These are phyloP conservation scores for Sclerotinia borealis DNA, from an alignment of 2,329 filamentous ascomycete genomes.

Conservation along the genomic window DNA sequence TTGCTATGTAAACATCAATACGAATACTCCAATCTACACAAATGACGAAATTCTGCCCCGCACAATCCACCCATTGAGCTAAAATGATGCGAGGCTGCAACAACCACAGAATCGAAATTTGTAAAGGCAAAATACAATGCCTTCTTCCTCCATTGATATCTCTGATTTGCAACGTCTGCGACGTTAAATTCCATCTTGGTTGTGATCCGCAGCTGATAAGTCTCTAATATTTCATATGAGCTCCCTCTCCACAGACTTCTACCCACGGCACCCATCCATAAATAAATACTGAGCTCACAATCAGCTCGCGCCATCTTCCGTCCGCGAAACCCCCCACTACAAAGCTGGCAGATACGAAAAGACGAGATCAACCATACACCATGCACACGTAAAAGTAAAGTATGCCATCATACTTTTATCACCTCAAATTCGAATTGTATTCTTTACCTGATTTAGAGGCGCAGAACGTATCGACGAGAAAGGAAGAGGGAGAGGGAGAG, in stretches of 20 bases:
- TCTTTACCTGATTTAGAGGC: slow-evolving; percentile 20
- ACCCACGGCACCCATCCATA: no score
- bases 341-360: background rate
- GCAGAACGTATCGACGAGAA: slow-evolving; percentile 2
- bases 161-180: background rate
- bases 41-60: background rate
- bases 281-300: no score
- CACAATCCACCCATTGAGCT: slow-evolving; percentile 1
- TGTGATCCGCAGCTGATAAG: background rate
- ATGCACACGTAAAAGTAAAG: slow-evolving; percentile 7
- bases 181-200: background rate
- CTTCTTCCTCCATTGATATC: background rate
- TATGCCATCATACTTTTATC: slow-evolving; percentile 50
- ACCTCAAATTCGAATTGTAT: slow-evolving; percentile 62
- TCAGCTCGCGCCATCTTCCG: background rate
- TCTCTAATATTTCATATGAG: background rate
- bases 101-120: slow-evolving; percentile 4
- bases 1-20: background rate
- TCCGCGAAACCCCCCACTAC: background rate
- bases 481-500: no score
- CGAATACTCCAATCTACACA: background rate
- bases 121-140: background rate
- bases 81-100: slow-evolving; percentile 9
- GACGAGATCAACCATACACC: background rate
- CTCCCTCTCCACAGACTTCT: background rate